Evolutionary conservation across 2,329 filamentous ascomycete genomes (phyloP), one percentile per base, ranked within the genome.

Genomic region (Alternaria infectoria): DNA sequence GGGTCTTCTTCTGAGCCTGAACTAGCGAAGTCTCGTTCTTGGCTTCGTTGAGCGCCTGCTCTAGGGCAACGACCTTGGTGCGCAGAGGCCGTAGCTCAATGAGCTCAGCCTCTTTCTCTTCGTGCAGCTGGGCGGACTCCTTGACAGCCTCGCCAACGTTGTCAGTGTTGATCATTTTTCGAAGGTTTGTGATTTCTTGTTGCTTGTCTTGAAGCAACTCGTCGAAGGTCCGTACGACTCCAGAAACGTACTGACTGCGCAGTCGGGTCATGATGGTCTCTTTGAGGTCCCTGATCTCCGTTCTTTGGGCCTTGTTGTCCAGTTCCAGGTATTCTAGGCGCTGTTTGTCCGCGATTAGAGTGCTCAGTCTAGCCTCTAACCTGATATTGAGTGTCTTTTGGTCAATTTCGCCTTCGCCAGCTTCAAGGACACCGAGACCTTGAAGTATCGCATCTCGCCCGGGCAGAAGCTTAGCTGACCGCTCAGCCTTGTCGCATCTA

Each of bases 61-160:
- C 10, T 9, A 57, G 19, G 13, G n/a, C 21, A 9, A 9, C 19
- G 12, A 45, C 40, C 19, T 57, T 13, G 3, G 25, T 32, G 28
- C 30, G 25, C 11, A 61, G 13, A 45, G n/a, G 45, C 17, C 32
- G 58, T n/a, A 57, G 52, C 25, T 45, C 7, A 28, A 11, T 11
- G 8, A 61, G 23, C 28, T 61, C 45, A 6, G 25, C 55, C 11
- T 54, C 49, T 25, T 54, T 59, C 30, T 58, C 47, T 19, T 52
- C 46, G 15, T 28, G 46, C 19, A 51, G 36, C n/a, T 11, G 13
- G 8, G 50, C 5, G 10, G 11, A 43, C 13, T 25, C 6, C 55
- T 30, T 47, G 26, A 51, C 11, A 17, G 28, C 12, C 7, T 52
- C 55, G 30, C 23, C 13, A 6, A 17, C 11, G n/a, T 52, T 12